phyloP scores from a whole-genome alignment of 2,329 filamentous ascomycete genomes.

The Sporothrix sp. region DNA sequence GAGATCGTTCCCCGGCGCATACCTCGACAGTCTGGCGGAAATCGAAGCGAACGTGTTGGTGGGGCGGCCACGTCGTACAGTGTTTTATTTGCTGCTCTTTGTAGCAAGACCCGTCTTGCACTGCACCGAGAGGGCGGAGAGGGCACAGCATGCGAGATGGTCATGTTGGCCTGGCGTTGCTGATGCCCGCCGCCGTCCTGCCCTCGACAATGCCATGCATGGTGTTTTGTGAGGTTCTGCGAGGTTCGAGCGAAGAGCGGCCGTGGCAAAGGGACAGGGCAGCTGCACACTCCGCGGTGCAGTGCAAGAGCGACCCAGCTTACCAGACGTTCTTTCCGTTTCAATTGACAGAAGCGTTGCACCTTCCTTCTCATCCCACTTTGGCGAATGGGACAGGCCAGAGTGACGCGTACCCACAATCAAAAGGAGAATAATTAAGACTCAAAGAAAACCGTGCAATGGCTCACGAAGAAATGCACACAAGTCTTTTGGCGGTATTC shows the following conservation, averaged over 20 bases:
- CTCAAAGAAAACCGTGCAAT: too few relatives aligned
- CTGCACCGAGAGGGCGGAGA: background rate
- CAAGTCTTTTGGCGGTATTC: background rate
- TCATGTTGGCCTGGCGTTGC: background rate
- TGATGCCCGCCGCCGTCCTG: background rate
- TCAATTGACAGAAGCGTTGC: background rate
- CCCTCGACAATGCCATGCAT: background rate
- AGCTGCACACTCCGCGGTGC: too few relatives aligned
- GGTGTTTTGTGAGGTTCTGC: background rate
- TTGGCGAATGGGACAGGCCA: background rate
- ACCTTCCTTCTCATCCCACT: background rate
- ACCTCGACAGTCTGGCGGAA: background rate
- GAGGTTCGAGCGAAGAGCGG: too few relatives aligned
- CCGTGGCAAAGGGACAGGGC: background rate
- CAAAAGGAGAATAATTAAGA: background rate
- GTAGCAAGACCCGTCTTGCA: background rate
- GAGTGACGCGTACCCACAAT: conserved; percentile 2
- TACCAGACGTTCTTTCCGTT: background rate
- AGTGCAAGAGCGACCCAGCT: conserved; percentile 2
- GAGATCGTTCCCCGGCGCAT: background rate
- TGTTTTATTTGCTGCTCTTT: background rate
- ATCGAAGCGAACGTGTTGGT: too few relatives aligned
- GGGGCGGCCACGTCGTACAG: background rate
- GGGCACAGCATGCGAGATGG: background rate
- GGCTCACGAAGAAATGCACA: too few relatives aligned